Evolutionary conservation across 257 asterid species (phyloP).

Genomic region (Gentiana macrophylla): DNA sequence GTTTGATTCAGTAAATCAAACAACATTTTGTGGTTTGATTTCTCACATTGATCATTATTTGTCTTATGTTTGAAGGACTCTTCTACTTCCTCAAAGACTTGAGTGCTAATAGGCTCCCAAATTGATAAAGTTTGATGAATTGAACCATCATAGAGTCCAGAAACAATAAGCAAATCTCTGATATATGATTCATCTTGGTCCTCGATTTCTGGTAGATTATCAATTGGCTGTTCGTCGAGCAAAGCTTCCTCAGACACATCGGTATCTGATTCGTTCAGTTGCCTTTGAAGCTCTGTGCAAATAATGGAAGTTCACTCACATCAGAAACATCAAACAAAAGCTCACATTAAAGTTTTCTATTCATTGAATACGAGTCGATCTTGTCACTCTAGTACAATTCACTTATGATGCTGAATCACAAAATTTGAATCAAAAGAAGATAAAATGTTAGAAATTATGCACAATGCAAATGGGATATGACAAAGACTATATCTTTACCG

Average conservation of each 20-base stretch:
- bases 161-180: conserved; percentile 72
- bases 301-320: no score
- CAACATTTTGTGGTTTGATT: conserved; percentile 42
- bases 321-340: no score
- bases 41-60: conserved; percentile 36
- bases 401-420: no score
- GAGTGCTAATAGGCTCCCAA: conserved; percentile 73
- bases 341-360: no score
- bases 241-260: conserved; percentile 33
- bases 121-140: conserved; percentile 45
- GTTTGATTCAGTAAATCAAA: conserved; percentile 72
- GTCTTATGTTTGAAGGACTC: conserved; percentile 33
- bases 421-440: no score
- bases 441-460: no score
- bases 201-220: conserved; percentile 46
- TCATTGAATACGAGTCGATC: no score
- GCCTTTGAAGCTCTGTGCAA: conserved; percentile 60
- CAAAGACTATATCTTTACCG: conserved; percentile 27
- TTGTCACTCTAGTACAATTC: no score
- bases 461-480: no score
- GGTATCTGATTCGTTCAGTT: conserved; percentile 62
- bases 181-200: conserved; percentile 67
- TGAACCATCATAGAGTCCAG: conserved; percentile 71
- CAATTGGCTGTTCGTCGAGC: conserved; percentile 36
- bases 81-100: conserved; percentile 71